Evolutionary conservation across 805 yeast genomes (phyloP).

Genomic region (Yarrowia bubula): DNA sequence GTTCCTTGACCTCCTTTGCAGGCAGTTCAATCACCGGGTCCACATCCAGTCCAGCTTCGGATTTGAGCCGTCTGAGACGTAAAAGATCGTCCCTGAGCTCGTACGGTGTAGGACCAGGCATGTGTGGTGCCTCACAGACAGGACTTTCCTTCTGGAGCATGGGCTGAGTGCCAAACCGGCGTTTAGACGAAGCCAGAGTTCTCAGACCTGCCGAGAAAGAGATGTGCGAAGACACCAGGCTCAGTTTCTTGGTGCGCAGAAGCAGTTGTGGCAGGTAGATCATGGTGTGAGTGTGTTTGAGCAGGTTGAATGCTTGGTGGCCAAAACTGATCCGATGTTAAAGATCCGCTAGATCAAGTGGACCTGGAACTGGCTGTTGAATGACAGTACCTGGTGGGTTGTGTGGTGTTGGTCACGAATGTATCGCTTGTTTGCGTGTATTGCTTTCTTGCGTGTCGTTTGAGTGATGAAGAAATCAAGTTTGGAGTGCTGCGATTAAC

Average conservation of each 20-base stretch:
- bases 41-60: slow-evolving; percentile 9
- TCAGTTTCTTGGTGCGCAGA: slow-evolving; percentile 2
- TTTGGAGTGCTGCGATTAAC: neutral
- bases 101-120: neutral
- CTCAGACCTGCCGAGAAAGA: slow-evolving; percentile 16
- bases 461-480: neutral
- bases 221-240: slow-evolving; percentile 4
- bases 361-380: neutral
- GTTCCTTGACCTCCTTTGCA: neutral
- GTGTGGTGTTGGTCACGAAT: neutral
- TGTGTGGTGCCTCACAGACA: slow-evolving; percentile 5
- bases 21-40: slow-evolving; percentile 24
- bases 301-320: neutral
- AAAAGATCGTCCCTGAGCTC: slow-evolving; percentile 8
- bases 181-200: slow-evolving; percentile 9
- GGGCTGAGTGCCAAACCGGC: slow-evolving; percentile 13
- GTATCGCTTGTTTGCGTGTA: neutral
- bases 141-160: slow-evolving; percentile 2
- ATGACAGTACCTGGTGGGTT: neutral
- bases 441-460: no score
- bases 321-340: no score
- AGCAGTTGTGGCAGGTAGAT: slow-evolving; percentile 21
- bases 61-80: neutral
- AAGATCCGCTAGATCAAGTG: neutral
- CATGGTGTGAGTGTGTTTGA: neutral